Base-by-base conservation (phyloP, 1,284 basidiomycete genomes). In the Marasmius sp. region DNA sequence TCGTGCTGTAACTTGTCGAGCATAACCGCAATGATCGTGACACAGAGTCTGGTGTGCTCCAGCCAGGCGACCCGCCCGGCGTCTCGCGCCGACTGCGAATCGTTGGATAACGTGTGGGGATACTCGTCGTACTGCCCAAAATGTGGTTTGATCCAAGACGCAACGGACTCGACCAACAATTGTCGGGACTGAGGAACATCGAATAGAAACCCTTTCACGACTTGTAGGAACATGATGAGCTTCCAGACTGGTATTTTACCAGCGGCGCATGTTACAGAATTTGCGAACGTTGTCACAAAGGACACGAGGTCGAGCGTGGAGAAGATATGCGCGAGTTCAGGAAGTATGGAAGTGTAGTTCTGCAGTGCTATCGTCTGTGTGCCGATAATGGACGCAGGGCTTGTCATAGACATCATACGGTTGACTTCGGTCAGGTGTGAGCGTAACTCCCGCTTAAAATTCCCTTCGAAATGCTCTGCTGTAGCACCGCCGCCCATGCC, bases 291-390 rank as follows among this genome's bases (percentile, higher is more conserved):
- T 1, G 94, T 95, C 16, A 91, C 90, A 64, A 95, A 86, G 16
- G 92, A 87, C 20, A 95, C 92, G 6, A 97, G 85, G 71, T 97
- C 95, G 14, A 90, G 83, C 0, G 84, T 87, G 6, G 85, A 76
- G 72, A 94, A 95, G 12, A 95, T 88, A 68, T 92, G 89, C 22
- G 86, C 81, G 14, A 98, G 80, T 71, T 95, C 93, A 1, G 96
- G 95, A 10, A 98, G 81, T 62, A 97, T 93, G 33, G 93, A 93
- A 3, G 95, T 92, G 74, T 97, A 98, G 75, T 97, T 92, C 72
- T 98, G 95, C 9, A 99, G 81, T 0, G 93, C 93, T 64, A 96
- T 88, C 0, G 94, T 97, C 73, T 99, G 96, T 0, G 96, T 97
- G 50, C 97, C 97, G 62, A 99, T 95, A 70, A 96, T 93, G 14